phyloP scores from a whole-genome alignment of 305 asterid species.

The Fraxinus ornus region DNA sequence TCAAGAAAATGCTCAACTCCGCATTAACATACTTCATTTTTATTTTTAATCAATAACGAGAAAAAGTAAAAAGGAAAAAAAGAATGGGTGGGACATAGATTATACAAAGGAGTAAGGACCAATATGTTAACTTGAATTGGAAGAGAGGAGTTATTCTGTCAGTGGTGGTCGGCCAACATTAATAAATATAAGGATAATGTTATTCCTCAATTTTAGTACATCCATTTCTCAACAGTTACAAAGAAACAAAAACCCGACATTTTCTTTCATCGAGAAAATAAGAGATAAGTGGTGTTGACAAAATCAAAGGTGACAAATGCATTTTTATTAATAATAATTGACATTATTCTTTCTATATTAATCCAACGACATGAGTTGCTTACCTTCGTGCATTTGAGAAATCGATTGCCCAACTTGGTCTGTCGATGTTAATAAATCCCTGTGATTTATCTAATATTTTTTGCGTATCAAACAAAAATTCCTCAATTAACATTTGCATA shows the following conservation, averaged over 20 bases:
- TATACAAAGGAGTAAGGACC: neutral
- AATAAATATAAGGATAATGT: neutral
- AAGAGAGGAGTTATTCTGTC: neutral
- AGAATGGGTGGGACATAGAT: neutral
- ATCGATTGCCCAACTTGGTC: neutral
- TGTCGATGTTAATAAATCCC: neutral
- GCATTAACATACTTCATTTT: neutral
- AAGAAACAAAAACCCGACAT: neutral
- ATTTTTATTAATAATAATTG: no score
- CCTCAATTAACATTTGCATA: neutral
- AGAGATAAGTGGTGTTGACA: neutral
- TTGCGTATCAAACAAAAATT: neutral
- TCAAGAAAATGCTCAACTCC: neutral
- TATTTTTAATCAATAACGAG: neutral
- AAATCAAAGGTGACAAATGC: neutral
- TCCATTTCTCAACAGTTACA: neutral
- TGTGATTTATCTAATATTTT: neutral
- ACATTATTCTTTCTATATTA: neutral
- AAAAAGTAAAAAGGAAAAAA: neutral
- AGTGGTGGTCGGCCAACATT: slow-evolving; percentile 6
- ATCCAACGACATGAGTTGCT: neutral
- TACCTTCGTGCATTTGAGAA: neutral
- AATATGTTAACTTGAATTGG: neutral
- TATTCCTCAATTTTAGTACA: neutral
- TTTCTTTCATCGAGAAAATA: neutral